A percentile compares a stretch with the other conserved stretches of the same genome.
Conservation (phyloP, 1,139 yeast species). For the Pichia sp. region DNA sequence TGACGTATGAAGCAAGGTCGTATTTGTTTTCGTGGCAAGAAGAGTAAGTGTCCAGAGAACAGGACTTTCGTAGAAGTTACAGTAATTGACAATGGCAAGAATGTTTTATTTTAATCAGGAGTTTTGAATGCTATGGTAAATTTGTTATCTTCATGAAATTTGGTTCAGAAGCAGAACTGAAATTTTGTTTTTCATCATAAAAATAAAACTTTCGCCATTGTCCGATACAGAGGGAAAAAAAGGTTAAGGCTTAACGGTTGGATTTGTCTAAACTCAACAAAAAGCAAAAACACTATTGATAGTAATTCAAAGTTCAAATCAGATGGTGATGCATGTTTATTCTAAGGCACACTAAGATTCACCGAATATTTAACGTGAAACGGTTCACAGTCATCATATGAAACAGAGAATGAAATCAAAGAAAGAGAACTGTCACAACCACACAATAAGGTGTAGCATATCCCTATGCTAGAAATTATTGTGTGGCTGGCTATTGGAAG, state of each 20-base stretch:
- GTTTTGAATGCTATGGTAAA: slow-evolving; percentile 33
- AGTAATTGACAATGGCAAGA: no score
- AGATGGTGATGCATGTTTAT: slow-evolving; percentile 90
- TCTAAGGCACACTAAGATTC: slow-evolving; percentile 42
- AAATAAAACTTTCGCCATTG: slow-evolving; percentile 3
- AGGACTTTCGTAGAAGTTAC: no score
- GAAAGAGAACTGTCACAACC: no score
- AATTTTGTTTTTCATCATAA: slow-evolving; percentile 50
- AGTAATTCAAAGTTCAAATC: slow-evolving; percentile 33
- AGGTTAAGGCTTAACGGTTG: neutral
- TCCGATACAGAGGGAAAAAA: neutral
- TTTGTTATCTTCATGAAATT: slow-evolving; percentile 59
- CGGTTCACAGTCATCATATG: slow-evolving; percentile 28
- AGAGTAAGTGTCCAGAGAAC: no score
- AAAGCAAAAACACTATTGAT: neutral
- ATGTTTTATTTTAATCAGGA: slow-evolving; percentile 4
- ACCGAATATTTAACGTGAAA: slow-evolving; percentile 27
- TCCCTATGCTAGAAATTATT: no score
- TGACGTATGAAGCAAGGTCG: neutral
- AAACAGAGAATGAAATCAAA: slow-evolving; percentile 3
- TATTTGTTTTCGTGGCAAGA: no score
- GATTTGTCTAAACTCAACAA: slow-evolving; percentile 5
- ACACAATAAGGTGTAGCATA: no score
- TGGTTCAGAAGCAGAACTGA: slow-evolving; percentile 90
- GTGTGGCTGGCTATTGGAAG: no score